phyloP scores from a whole-genome alignment of 495 filamentous ascomycete species.

The Daldinia vernicosa region DNA sequence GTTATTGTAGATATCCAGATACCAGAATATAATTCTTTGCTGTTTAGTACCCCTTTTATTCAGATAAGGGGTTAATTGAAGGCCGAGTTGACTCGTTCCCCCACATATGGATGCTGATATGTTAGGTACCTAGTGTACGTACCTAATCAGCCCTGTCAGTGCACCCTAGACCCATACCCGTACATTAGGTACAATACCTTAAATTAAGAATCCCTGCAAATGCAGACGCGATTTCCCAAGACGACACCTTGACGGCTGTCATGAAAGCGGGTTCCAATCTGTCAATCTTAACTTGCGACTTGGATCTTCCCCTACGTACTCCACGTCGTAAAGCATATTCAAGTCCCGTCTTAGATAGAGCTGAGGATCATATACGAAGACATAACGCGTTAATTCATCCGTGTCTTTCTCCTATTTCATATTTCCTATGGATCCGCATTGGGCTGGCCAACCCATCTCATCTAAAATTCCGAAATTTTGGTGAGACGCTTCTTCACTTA shows the following conservation, averaged over 20 bases:
- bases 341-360: slow-evolving; percentile 2
- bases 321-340: slow-evolving; percentile 4
- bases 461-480: slow-evolving; percentile 3
- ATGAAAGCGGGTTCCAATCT: slow-evolving; percentile 17
- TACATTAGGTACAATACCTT: background rate
- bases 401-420: slow-evolving; percentile 9
- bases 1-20: slow-evolving; percentile 30
- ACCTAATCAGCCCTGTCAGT: slow-evolving; percentile 33
- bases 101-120: too few species aligned
- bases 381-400: slow-evolving; percentile 6
- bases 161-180: background rate
- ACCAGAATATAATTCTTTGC: slow-evolving; percentile 27
- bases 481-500: slow-evolving; percentile 5
- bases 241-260: slow-evolving; percentile 32
- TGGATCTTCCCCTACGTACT: background rate
- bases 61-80: background rate
- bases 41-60: background rate
- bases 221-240: slow-evolving; percentile 28
- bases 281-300: slow-evolving; percentile 20
- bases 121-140: slow-evolving; percentile 13
- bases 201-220: slow-evolving; percentile 39
- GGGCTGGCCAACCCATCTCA: slow-evolving; percentile 16
- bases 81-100: background rate
- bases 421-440: slow-evolving; percentile 35
- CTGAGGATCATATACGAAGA: slow-evolving; percentile 26